Conservation (phyloP, 371 early-diverging fungal genomes). For the Circinella umbellata region DNA sequence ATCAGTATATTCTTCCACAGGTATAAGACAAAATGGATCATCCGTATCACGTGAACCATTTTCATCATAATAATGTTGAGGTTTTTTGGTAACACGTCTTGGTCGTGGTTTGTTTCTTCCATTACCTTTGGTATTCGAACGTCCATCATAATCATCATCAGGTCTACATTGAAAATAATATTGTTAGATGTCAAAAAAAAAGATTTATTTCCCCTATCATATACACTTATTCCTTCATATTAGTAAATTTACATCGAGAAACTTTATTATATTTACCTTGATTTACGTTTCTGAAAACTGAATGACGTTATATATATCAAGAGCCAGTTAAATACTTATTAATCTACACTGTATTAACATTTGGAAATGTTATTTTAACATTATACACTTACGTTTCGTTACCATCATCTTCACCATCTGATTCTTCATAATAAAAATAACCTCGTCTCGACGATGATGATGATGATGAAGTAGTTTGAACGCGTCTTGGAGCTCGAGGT, state of each 20-base stretch:
- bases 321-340: not conserved
- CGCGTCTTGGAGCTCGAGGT: slow-evolving; percentile 4
- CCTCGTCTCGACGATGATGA: not conserved
- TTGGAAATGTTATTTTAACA: too few relatives aligned
- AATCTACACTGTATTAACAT: not conserved
- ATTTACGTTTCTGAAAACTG: slow-evolving; percentile 14
- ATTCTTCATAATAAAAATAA: slow-evolving; percentile 10
- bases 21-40: slow-evolving; percentile 75
- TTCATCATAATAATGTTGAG: slow-evolving; percentile 38
- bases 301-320: not conserved
- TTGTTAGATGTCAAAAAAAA: too few relatives aligned
- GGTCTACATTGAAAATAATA: slow-evolving; percentile 4
- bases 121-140: not conserved
- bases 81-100: slow-evolving; percentile 38
- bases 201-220: too few relatives aligned
- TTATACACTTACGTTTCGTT: slow-evolving; percentile 5
- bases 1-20: slow-evolving; percentile 56
- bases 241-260: not conserved
- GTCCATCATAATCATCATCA: slow-evolving; percentile 18
- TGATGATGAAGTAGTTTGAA: not conserved
- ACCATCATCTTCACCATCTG: slow-evolving; percentile 2
- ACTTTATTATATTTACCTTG: not conserved
- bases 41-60: slow-evolving; percentile 44
- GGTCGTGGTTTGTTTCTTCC: slow-evolving; percentile 21
- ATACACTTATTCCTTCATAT: too few relatives aligned